These are phyloP conservation scores for Coemansia pectinata DNA, from an alignment of 192 early-diverging fungal species.

Conservation along the genomic window DNA sequence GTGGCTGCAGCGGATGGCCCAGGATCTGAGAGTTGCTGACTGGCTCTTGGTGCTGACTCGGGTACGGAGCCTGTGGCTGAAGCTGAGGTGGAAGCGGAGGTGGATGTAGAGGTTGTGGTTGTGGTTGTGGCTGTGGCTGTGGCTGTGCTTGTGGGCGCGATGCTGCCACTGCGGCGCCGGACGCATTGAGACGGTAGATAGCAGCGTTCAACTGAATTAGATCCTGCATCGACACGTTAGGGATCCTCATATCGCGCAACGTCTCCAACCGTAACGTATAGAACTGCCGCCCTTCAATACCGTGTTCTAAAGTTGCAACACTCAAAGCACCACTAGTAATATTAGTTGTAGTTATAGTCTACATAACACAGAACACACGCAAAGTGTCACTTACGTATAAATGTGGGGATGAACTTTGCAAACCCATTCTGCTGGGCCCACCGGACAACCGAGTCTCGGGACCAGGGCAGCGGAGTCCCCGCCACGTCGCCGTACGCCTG, in stretches of 20 bases:
- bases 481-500: constrained; percentile 17
- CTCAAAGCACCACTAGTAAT: neutral
- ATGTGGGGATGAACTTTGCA: constrained; percentile 42
- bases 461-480: constrained; percentile 48
- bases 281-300: constrained; percentile 46
- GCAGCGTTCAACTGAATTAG: constrained; percentile 52
- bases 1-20: constrained; percentile 38
- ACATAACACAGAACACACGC: neutral
- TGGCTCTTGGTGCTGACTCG: neutral
- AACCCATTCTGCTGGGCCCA: constrained; percentile 46
- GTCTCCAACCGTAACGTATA: constrained; percentile 46
- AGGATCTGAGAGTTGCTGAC: constrained; percentile 37
- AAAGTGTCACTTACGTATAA: constrained; percentile 37
- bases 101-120: neutral
- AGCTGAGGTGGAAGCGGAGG: neutral
- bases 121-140: constrained; percentile 19
- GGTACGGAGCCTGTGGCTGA: neutral
- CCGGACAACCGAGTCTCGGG: constrained; percentile 39
- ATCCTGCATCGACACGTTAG: constrained; percentile 44
- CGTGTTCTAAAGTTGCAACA: constrained; percentile 29
- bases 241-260: constrained; percentile 44
- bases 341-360: neutral
- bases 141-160: constrained; percentile 18
- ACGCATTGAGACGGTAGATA: constrained; percentile 45
- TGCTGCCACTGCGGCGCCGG: constrained; percentile 27